phyloP scores from a whole-genome alignment of 2,329 filamentous ascomycete species.

The Aspergillus floridensis region DNA sequence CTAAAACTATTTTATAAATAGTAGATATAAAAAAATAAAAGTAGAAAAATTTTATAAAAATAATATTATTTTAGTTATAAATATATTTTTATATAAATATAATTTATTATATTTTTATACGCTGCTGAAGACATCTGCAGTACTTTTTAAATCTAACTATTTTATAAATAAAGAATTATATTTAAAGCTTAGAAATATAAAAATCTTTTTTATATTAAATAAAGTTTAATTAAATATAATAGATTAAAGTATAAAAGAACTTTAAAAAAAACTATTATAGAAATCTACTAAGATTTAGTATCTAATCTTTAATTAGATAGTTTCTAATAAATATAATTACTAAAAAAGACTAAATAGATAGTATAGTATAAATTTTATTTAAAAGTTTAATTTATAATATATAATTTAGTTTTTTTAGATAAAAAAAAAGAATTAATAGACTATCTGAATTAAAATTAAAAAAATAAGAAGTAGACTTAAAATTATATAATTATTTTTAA shows the following conservation, averaged over 20 bases:
- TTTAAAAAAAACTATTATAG: not conserved
- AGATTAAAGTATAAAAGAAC: not conserved
- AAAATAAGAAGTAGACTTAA: not conserved
- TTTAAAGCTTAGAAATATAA: not conserved
- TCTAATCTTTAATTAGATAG: not conserved
- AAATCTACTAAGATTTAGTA: not conserved
- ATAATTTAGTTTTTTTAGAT: not conserved
- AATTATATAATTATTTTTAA: not conserved
- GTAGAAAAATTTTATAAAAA: not conserved
- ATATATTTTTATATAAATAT: not conserved
- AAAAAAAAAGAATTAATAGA: not conserved
- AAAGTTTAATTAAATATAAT: too few species aligned
- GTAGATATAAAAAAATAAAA: not conserved
- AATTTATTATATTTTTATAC: not conserved
- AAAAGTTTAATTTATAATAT: not conserved
- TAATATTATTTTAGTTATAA: not conserved
- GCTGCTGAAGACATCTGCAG: not conserved
- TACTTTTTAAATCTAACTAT: not conserved
- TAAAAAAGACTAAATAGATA: not conserved
- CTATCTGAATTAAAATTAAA: too few species aligned
- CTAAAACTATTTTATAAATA: not conserved
- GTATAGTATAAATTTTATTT: not conserved
- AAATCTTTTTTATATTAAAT: not conserved
- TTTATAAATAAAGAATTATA: not conserved
- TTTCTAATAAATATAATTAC: not conserved